These are phyloP conservation scores for Flaveria sonorensis DNA, from an alignment of 129 eudicot genomes.

Conservation along the genomic window DNA sequence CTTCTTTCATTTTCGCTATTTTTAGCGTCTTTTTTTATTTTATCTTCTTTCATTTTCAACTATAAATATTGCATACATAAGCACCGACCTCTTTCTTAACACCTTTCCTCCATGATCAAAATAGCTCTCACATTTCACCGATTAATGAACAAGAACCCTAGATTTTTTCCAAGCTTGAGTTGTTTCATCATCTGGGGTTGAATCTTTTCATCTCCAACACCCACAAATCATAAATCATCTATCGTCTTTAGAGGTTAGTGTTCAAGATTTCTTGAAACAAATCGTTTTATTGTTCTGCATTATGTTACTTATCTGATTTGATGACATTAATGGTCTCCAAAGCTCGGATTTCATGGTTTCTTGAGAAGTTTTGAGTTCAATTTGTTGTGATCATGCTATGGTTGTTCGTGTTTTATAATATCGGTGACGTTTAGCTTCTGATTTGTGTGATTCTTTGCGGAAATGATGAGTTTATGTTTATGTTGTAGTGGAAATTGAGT, in stretches of 20 bases:
- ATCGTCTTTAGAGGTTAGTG: constrained; percentile 12
- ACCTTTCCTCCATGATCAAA: not conserved
- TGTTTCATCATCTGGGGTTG: constrained; percentile 1
- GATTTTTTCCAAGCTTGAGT: not conserved
- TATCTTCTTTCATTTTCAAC: not conserved
- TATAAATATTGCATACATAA: not conserved
- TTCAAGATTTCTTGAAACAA: not conserved
- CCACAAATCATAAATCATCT: not conserved
- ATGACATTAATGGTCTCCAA: not conserved
- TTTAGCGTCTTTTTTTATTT: not conserved
- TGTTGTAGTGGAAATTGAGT: not conserved
- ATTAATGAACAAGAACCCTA: not conserved
- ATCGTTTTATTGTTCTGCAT: not conserved
- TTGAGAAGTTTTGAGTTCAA: not conserved
- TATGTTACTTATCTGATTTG: too few species aligned
- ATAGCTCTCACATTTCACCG: too few species aligned
- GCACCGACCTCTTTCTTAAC: not conserved
- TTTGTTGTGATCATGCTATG: too few species aligned
- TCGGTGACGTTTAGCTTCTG: not conserved
- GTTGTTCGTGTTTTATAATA: too few species aligned
- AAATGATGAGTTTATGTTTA: not conserved
- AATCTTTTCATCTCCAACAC: constrained; percentile 15
- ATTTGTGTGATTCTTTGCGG: not conserved
- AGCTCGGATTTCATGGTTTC: not conserved
- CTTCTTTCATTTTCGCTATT: not conserved